Percentiles rank a stretch among this genome's conserved stretches.
phyloP scores from a whole-genome alignment of 768 basidiomycete species.

The Leucocoprinus sp. region DNA sequence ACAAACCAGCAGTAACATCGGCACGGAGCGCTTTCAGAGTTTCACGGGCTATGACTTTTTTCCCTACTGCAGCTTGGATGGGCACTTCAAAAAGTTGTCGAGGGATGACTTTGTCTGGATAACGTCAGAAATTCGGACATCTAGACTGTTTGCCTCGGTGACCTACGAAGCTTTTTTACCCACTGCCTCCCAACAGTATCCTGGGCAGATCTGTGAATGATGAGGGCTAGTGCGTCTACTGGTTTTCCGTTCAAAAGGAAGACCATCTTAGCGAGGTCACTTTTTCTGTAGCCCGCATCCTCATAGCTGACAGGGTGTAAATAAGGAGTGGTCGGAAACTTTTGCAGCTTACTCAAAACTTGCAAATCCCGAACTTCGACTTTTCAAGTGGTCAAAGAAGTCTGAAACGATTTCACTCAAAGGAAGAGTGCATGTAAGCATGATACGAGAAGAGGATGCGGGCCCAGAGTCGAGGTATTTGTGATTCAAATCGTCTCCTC shows the following conservation, averaged over 20 bases:
- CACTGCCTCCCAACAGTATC: conserved; percentile 70
- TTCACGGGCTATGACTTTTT: conserved; percentile 82
- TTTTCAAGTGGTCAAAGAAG: conserved; percentile 94
- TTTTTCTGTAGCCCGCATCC: conserved; percentile 79
- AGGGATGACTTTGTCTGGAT: conserved; percentile 81
- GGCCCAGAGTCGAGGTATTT: conserved; percentile 66
- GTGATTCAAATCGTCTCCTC: conserved; percentile 79
- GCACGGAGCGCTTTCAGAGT: conserved; percentile 79
- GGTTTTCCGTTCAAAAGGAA: conserved; percentile 85
- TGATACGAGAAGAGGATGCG: conserved; percentile 51
- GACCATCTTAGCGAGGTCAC: conserved; percentile 85
- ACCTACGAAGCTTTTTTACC: conserved; percentile 88
- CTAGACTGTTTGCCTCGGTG: neutral
- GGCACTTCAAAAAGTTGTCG: conserved; percentile 90
- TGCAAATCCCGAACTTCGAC: conserved; percentile 84
- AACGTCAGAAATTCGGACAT: neutral
- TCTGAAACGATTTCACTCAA: conserved; percentile 89
- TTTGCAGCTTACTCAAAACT: conserved; percentile 70
- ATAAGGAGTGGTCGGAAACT: neutral
- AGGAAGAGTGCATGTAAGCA: conserved; percentile 79
- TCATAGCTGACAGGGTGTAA: conserved; percentile 61
- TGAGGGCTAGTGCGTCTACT: conserved; percentile 88
- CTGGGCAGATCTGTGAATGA: conserved; percentile 78
- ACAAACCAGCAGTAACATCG: conserved; percentile 90
- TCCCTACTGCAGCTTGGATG: conserved; percentile 89